Evolutionary conservation across 1,139 yeast species (phyloP).

Genomic region (Suhomyces guaymorum): DNA sequence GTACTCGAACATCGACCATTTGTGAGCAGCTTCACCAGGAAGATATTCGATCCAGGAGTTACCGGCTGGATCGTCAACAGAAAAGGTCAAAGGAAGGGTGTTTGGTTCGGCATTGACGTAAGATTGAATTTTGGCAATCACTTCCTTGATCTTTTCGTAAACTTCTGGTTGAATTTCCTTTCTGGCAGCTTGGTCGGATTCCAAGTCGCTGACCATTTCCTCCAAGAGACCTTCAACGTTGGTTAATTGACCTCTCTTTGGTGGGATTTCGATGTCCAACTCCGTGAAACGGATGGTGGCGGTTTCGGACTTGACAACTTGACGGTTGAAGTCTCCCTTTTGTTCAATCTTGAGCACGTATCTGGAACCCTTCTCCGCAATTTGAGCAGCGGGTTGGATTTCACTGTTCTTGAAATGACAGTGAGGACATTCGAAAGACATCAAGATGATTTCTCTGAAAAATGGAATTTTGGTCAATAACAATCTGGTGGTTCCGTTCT

Average conservation of each 20-base stretch:
- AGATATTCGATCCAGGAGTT: conserved; percentile 93
- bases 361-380: conserved; percentile 83
- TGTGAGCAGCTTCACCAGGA: conserved; percentile 87
- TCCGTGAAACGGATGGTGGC: conserved; percentile 82
- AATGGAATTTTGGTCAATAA: conserved; percentile 87
- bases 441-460: conserved; percentile 86
- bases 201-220: conserved; percentile 84
- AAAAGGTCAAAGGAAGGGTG: conserved; percentile 75
- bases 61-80: conserved; percentile 93
- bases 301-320: conserved; percentile 87
- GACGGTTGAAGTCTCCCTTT: conserved; percentile 80
- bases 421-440: conserved; percentile 96
- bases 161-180: conserved; percentile 70
- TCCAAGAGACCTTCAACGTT: conserved; percentile 85
- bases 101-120: conserved; percentile 65
- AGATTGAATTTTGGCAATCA: conserved; percentile 59
- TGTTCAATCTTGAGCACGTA: conserved; percentile 70
- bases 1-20: conserved; percentile 87
- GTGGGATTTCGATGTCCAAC: conserved; percentile 91
- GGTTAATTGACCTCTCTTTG: conserved; percentile 90
- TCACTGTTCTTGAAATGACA: conserved; percentile 91
- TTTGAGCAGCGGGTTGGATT: conserved; percentile 88
- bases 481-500: conserved; percentile 80
- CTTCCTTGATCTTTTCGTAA: conserved; percentile 70
- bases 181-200: conserved; percentile 79